Conservation (phyloP, 768 basidiomycete genomes). For the Trametopsis cervina region DNA sequence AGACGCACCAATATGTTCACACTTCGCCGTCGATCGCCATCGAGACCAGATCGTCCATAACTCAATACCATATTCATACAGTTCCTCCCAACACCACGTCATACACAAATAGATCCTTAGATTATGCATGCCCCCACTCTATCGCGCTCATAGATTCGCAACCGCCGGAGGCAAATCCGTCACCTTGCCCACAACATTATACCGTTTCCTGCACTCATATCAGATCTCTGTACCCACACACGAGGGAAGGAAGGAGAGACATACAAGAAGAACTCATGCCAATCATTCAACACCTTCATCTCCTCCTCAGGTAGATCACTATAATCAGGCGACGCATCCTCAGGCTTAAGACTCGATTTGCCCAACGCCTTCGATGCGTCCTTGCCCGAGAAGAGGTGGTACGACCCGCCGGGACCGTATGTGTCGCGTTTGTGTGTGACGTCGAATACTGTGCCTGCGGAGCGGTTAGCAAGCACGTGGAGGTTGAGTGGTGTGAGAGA, state of each 20-base stretch:
- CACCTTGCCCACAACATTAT: conserved; percentile 81
- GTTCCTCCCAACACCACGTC: too few species aligned
- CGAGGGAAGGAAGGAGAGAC: conserved; percentile 26
- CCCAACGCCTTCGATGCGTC: conserved; percentile 89
- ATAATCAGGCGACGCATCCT: conserved; percentile 87
- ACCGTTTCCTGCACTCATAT: conserved; percentile 55
- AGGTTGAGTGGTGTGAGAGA: too few species aligned
- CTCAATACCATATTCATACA: too few species aligned
- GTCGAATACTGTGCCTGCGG: conserved; percentile 79
- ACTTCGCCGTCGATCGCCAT: too few species aligned
- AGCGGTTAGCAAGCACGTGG: too few species aligned
- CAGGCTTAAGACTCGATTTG: conserved; percentile 77
- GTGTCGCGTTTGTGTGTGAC: conserved; percentile 81
- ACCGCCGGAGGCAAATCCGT: conserved; percentile 40
- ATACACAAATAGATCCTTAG: too few species aligned
- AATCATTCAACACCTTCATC: conserved; percentile 77
- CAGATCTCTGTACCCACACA: not conserved
- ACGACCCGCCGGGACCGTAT: conserved; percentile 77
- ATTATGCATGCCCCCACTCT: too few species aligned
- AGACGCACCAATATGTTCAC: too few species aligned
- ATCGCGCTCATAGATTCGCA: conserved; percentile 4
- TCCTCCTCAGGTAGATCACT: conserved; percentile 66
- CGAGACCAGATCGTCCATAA: too few species aligned
- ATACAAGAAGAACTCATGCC: conserved; percentile 83
- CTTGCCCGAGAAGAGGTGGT: conserved; percentile 87